phyloP scores from a whole-genome alignment of 2,329 filamentous ascomycete genomes.

The Calonectria hawksworthii region DNA sequence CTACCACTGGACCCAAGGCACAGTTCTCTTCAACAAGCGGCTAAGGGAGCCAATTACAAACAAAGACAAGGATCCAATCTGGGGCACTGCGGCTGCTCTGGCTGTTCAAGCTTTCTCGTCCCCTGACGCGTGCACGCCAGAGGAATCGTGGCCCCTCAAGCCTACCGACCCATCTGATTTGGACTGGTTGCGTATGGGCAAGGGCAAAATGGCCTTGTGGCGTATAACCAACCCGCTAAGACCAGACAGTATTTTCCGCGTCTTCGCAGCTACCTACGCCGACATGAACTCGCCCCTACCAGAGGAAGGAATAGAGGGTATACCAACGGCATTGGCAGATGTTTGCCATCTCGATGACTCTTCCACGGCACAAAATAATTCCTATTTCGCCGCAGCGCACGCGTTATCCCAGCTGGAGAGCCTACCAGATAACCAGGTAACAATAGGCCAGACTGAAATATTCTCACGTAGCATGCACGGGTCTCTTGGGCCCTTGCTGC shows the following conservation, averaged over 20 bases:
- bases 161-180: slow-evolving; percentile 42
- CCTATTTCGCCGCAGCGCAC: slow-evolving; percentile 56
- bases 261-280: slow-evolving; percentile 52
- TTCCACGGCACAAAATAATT: slow-evolving; percentile 52
- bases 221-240: slow-evolving; percentile 51
- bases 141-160: slow-evolving; percentile 53
- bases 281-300: slow-evolving; percentile 53
- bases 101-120: slow-evolving; percentile 57
- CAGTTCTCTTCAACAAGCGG: slow-evolving; percentile 54
- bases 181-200: slow-evolving; percentile 52
- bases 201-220: slow-evolving; percentile 56
- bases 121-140: slow-evolving; percentile 50
- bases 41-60: slow-evolving; percentile 51
- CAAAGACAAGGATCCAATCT: slow-evolving; percentile 59
- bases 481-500: slow-evolving; percentile 50
- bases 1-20: slow-evolving; percentile 60
- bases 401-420: slow-evolving; percentile 49
- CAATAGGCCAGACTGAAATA: slow-evolving; percentile 47
- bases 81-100: slow-evolving; percentile 60
- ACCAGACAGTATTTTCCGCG: slow-evolving; percentile 51
- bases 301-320: slow-evolving; percentile 39
- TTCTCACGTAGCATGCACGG: slow-evolving; percentile 53
- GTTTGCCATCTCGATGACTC: slow-evolving; percentile 44
- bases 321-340: slow-evolving; percentile 41
- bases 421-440: slow-evolving; percentile 48